Percentiles rank a stretch among this genome's conserved stretches.
phyloP scores from a whole-genome alignment of 371 early-diverging fungal genomes.

The Conidiobolus incongruus region DNA sequence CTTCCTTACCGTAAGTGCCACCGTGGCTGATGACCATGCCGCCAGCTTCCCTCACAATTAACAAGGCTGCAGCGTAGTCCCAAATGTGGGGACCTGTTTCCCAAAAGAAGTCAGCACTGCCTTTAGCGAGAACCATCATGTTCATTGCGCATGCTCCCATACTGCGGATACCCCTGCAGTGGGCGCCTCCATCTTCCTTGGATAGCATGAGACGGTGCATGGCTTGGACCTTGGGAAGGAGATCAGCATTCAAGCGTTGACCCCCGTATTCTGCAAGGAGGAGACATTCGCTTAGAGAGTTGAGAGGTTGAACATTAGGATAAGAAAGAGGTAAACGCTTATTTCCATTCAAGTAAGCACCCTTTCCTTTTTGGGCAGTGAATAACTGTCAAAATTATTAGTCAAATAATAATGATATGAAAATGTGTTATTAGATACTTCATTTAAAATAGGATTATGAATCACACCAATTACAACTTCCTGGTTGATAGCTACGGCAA shows the following conservation, averaged over 20 bases:
- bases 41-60: conserved; percentile 48
- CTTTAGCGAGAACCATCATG: conserved; percentile 59
- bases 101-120: conserved; percentile 71
- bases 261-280: conserved; percentile 72
- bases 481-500: conserved; percentile 50
- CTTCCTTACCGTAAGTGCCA: too few species aligned
- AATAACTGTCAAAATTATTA: conserved; percentile 16
- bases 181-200: conserved; percentile 13
- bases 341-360: conserved; percentile 33
- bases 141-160: conserved; percentile 64
- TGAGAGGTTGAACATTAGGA: conserved; percentile 23
- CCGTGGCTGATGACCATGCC: conserved; percentile 47
- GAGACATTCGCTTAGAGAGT: conserved; percentile 35
- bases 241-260: conserved; percentile 22
- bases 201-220: conserved; percentile 18
- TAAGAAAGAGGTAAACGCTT: conserved; percentile 25
- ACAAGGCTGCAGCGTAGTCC: conserved; percentile 62
- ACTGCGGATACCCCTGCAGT: conserved; percentile 49
- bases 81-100: conserved; percentile 55
- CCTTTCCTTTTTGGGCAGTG: conserved; percentile 34
- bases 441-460: conserved; percentile 69
- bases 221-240: conserved; percentile 42
- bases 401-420: neutral
- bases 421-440: conserved; percentile 13
- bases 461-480: conserved; percentile 73